A percentile compares a stretch with the other conserved stretches of the same genome.
Conservation (phyloP, 805 yeast species). For the Candida insectalens region DNA sequence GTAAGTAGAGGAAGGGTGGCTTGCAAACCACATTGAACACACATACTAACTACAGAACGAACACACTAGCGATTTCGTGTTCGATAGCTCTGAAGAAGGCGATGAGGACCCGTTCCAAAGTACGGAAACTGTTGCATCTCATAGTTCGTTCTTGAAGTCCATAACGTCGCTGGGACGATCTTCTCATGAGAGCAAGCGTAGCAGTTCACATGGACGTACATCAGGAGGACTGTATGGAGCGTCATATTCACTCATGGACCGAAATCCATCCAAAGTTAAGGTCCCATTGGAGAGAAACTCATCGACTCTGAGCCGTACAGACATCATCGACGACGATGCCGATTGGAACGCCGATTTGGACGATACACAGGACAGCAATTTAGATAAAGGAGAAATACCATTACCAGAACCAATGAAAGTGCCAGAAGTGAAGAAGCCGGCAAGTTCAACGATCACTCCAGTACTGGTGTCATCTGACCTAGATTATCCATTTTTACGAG, state of each 20-base stretch:
- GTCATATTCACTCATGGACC: background rate
- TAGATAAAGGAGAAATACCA: too few relatives aligned
- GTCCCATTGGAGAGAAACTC: too few relatives aligned
- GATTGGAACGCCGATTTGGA: conserved; percentile 82
- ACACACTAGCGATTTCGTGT: conserved; percentile 19
- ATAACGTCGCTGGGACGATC: background rate
- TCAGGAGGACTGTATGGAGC: background rate
- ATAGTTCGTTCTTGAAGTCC: background rate
- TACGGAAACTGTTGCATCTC: background rate
- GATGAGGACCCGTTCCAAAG: background rate
- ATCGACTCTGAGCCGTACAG: too few relatives aligned
- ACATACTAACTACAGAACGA: background rate
- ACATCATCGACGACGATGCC: conserved; percentile 1
- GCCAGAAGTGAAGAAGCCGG: too few relatives aligned
- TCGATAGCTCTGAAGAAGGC: conserved; percentile 13
- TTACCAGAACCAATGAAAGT: too few relatives aligned
- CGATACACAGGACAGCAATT: too few relatives aligned
- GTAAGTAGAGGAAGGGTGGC: too few relatives aligned
- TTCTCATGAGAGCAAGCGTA: background rate
- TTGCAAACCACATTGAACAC: too few relatives aligned
- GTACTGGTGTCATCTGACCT: conserved; percentile 9
- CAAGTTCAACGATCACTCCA: conserved; percentile 11
- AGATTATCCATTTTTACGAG: conserved; percentile 16
- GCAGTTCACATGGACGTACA: background rate
- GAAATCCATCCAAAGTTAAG: too few relatives aligned